Conservation (phyloP, 75 land plant species). For the Picea sitchensis region DNA sequence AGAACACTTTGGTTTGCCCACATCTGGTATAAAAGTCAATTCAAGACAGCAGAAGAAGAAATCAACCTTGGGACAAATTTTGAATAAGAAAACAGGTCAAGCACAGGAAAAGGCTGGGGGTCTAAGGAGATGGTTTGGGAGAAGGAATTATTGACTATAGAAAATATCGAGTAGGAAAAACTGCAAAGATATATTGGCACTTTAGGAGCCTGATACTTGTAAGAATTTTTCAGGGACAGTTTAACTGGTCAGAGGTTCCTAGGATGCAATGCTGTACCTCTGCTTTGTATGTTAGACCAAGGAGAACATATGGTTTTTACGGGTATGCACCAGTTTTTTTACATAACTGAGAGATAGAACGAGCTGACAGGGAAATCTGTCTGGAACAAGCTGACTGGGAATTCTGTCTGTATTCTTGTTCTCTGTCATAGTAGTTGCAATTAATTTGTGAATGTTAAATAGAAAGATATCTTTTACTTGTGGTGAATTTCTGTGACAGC, state of each 20-base stretch:
- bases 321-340: not conserved
- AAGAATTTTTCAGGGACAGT: not conserved
- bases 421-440: not conserved
- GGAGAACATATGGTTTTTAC: not conserved
- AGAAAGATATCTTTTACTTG: not conserved
- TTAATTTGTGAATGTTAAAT: not conserved
- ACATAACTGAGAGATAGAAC: not conserved
- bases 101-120: not conserved
- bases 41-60: not conserved
- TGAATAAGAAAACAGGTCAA: not conserved
- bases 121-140: not conserved
- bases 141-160: not conserved
- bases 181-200: not conserved
- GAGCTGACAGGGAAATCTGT: not conserved
- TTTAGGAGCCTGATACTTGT: not conserved
- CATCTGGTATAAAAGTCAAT: conserved; percentile 30
- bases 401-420: not conserved
- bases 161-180: not conserved
- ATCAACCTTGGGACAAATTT: not conserved
- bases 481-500: not conserved
- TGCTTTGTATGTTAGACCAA: not conserved
- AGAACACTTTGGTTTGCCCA: conserved; percentile 42
- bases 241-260: not conserved
- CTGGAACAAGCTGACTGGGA: not conserved
- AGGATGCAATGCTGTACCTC: not conserved